Base-by-base conservation (phyloP, 108 stramenopile genomes). In the Parietichytrium sp. region DNA sequence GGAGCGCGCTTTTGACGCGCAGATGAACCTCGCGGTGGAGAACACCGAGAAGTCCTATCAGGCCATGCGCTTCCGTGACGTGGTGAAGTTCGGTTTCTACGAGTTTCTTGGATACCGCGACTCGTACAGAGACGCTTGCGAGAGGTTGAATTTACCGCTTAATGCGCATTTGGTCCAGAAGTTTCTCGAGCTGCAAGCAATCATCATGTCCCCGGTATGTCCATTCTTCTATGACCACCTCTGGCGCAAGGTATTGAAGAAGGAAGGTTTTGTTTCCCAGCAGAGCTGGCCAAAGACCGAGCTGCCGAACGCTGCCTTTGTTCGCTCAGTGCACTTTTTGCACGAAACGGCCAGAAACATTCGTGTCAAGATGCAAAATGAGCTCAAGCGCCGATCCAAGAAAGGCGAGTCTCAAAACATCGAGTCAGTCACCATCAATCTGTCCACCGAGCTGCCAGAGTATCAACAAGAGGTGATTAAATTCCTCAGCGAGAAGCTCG, bases 51-150 rank as follows among this genome's bases (percentile, higher is more conserved):
- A 77, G 13, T 80, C 85, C 78, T 96, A 92, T 80, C 87, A 52
- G 6, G 16, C 48, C 50, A 89, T 89, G 89, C 81, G 81, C 52
- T 89, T 82, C 82, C 83, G 95, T 29, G 95, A 96, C 80, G 98
- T 95, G 3, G 80, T 98, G 15, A 93, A 96, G 84, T 79, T 88
- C 12, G 95, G 95, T 50, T 97, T 94, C 92, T 96, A 89, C 81
- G 94, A 96, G 49, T 89, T 97, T 90, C 86, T 95, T 84, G 61
- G 93, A 53, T 95, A 93, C 25, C 83, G 96, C 52, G 94, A 95
- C 85, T 88, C 91, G 77, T 98, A 94, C 85, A 89, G 96, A 78
- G 93, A 93, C 83, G 96, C 95, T 92, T 95, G 95, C 86, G 81
- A 81, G 33, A 92, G 92, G 55, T 92, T 93, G 81, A 88, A 87